Evolutionary conservation across 352 stramenopile species (phyloP).

Genomic region (Phytophthora podocarpi): DNA sequence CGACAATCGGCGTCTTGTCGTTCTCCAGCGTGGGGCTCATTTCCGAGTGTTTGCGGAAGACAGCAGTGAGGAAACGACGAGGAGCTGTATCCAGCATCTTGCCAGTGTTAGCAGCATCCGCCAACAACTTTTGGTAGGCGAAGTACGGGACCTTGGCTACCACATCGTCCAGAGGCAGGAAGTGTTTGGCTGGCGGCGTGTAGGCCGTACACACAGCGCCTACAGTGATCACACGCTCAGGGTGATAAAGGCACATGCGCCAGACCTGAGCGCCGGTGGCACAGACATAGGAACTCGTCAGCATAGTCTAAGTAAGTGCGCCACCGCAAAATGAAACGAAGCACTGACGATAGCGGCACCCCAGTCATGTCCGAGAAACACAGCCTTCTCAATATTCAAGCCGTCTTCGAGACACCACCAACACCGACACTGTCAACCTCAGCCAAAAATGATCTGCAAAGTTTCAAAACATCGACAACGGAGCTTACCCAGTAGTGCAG

Average conservation of each 20-base stretch:
- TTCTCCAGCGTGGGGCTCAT: slow-evolving; percentile 5
- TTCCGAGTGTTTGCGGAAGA: slow-evolving; percentile 43
- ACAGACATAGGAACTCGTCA: no score
- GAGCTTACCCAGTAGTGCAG: slow-evolving; percentile 40
- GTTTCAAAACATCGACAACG: no score
- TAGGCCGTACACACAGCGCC: slow-evolving; percentile 65
- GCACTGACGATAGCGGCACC: slow-evolving; percentile 49
- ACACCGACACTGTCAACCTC: no score
- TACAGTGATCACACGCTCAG: slow-evolving; percentile 55
- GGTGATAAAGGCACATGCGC: slow-evolving; percentile 62
- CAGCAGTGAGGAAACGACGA: slow-evolving; percentile 40
- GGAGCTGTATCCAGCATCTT: slow-evolving; percentile 43
- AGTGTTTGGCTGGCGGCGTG: slow-evolving; percentile 34
- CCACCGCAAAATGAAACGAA: no score
- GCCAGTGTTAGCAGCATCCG: slow-evolving; percentile 32
- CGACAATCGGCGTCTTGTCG: slow-evolving; percentile 38
- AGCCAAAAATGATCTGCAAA: no score
- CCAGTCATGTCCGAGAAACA: slow-evolving; percentile 77
- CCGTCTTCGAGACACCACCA: no score
- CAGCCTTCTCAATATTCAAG: slow-evolving; percentile 50
- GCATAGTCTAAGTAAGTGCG: no score
- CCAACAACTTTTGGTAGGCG: slow-evolving; percentile 50
- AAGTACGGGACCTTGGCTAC: slow-evolving; percentile 44
- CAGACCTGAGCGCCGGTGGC: no score
- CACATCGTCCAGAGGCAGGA: slow-evolving; percentile 36